Conservation (phyloP, 441 rosid genomes). For the Mallotus repandus region DNA sequence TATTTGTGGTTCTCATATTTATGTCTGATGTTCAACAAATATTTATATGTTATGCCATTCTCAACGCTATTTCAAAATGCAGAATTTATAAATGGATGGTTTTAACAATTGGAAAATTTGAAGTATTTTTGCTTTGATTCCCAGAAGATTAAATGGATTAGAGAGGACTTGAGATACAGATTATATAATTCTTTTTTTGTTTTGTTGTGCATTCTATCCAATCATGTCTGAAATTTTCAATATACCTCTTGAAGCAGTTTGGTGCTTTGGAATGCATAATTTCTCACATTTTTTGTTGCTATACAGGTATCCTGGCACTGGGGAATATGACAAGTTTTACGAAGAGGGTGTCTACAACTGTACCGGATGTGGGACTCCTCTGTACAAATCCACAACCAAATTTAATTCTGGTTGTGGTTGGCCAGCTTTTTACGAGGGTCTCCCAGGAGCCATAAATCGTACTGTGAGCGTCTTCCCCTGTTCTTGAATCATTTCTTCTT, state of each 20-base stretch:
- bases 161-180: neutral
- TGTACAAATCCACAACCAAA: slow-evolving; percentile 72
- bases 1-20: neutral
- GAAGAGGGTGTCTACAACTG: slow-evolving; percentile 71
- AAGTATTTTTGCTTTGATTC: neutral
- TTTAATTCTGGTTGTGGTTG: slow-evolving; percentile 91
- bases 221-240: neutral
- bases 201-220: neutral
- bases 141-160: neutral
- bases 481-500: neutral
- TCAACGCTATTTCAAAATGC: neutral
- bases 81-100: neutral
- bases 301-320: slow-evolving; percentile 79
- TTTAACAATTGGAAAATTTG: neutral
- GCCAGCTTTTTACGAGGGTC: slow-evolving; percentile 92
- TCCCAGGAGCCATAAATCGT: slow-evolving; percentile 82
- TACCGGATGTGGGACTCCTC: slow-evolving; percentile 90
- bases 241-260: neutral
- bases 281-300: slow-evolving; percentile 9
- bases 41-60: neutral
- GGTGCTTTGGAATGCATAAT: too few relatives aligned
- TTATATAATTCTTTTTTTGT: too few relatives aligned
- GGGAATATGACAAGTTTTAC: slow-evolving; percentile 65
- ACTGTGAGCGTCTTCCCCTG: slow-evolving; percentile 39
- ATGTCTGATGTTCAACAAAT: neutral